Evolutionary conservation across 2,329 filamentous ascomycete genomes (phyloP).

Genomic region (Ceratocystis colombiana): DNA sequence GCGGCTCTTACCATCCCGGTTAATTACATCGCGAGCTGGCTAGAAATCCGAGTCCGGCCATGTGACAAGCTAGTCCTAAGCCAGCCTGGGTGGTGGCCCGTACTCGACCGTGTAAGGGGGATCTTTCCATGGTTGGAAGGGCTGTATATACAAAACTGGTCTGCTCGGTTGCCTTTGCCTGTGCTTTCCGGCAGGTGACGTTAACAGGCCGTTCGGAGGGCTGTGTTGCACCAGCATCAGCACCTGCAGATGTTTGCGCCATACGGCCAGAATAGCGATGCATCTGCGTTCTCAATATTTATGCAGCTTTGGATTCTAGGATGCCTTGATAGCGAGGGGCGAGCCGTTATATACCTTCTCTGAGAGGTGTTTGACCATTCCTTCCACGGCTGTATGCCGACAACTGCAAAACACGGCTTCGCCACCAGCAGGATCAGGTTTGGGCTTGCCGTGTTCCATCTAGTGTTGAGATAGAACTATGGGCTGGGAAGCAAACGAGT

Average conservation of each 20-base stretch:
- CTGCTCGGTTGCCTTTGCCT: background rate
- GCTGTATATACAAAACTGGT: background rate
- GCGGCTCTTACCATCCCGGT: too few species aligned
- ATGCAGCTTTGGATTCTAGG: background rate
- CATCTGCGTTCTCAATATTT: background rate
- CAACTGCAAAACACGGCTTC: too few species aligned
- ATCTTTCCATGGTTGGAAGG: background rate
- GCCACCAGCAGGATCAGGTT: too few species aligned
- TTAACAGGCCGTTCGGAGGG: background rate
- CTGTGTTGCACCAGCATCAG: too few species aligned
- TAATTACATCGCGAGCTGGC: background rate
- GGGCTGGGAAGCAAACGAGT: background rate
- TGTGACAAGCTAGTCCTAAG: background rate
- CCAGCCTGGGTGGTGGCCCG: background rate
- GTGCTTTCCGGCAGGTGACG: background rate
- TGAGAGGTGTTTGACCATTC: background rate
- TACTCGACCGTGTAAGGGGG: background rate
- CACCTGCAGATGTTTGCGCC: background rate
- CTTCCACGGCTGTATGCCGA: background rate
- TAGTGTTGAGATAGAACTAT: background rate
- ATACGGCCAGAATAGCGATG: too few species aligned
- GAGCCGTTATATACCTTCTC: background rate
- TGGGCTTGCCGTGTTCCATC: background rate
- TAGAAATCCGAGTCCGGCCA: background rate
- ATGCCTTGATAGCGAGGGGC: background rate